Base-by-base conservation (phyloP, 1,284 basidiomycete genomes). In the Porphyrellus sp. region DNA sequence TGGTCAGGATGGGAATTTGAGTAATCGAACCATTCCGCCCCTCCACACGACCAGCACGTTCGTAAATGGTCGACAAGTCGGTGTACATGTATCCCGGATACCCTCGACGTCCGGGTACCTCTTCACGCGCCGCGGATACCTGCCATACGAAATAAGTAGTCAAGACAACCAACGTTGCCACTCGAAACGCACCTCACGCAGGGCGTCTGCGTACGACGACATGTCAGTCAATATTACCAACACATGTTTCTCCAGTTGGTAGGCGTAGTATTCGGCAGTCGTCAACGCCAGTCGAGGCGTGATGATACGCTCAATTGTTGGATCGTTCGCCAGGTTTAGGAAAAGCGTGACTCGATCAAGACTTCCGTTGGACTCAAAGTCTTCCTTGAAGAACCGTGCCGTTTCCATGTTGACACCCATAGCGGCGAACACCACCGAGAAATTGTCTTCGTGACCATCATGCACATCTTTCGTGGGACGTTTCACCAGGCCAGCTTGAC, bases 321-420 rank as follows among this genome's bases (percentile, higher is more conserved):
- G 97, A 73, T 99, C 97, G 69, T 98, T 99, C 46, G 97, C 97
- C 68, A 99, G 77, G 78, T 99, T 99, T 72, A 99, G 82, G 87
- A 99, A 99, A 57, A 99, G 80, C 8, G 97, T 99, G 50, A 98
- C 94, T 67, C 97, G 91, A 75, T 98, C 95, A 60, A 99, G 82
- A 79, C 90, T 92, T 46, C 97, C 97, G 69, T 98, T 98, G 71
- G 98, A 96, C 74, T 99, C 95, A 72, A 99, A 99, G 78, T 99
- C 97, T 71, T 98, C 93, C 76, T 97, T 96, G 89, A 99, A 99
- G 82, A 98, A 99, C 50, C 97, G 86, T 28, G 97, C 97, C 8
- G 97, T 99, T 75, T 99, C 97, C 94, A 98, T 97, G 79, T 99
- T 99, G 65, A 97, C 97, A 85, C 97, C 97, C 97, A 99, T 99